Base-by-base conservation (phyloP, 2,329 filamentous ascomycete species). In the Botryosphaeria agaves region DNA sequence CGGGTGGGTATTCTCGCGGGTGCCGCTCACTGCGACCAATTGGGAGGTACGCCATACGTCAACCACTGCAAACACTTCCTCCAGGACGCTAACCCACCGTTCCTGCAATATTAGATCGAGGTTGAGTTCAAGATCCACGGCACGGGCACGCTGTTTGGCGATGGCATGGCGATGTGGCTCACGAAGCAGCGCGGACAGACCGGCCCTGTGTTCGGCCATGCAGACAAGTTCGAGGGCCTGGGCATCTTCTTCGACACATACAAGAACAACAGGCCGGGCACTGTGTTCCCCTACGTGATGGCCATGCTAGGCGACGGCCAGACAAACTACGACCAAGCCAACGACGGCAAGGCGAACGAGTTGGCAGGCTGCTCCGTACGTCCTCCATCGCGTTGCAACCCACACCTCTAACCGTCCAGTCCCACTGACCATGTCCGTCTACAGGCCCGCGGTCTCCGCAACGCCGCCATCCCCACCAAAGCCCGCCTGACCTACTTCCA, bases 211-310 rank as follows among this genome's bases (percentile, higher is more conserved):
- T 98, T 98, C 55, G 89, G 89, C 30, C 76, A 76, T 41, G 64
- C 68, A 18, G 87, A 98, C 58, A 72, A 72, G 39, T 98, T 95
- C 44, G 87, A 98, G 53, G 89, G 89, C 4, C 68, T 98, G 28
- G 89, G 84, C 32, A 69, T 98, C 55, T 95, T 94, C 62, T 72
- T 98, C 59, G 89, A 98, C 53, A 98, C 89, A 26, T 98, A 98
- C 68, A 98, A 98, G 73, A 98, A 98, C 64, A 93, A 94, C 62
- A 75, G 89, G 9, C 87, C 89, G 1, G 89, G 89, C 26, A 78
- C 83, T 25, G 80, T 93, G 28, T 98, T 98, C 58, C 89, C 89
- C 30, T 94, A 93, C 50, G 78, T 98, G 46, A 94, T 95, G 85
- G 87, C 85, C 38, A 95, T 95, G 89, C 66, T 84, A 42, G 89